Conservation (phyloP, 2,329 filamentous ascomycete genomes). For the Chaetomiaceae sp. region DNA sequence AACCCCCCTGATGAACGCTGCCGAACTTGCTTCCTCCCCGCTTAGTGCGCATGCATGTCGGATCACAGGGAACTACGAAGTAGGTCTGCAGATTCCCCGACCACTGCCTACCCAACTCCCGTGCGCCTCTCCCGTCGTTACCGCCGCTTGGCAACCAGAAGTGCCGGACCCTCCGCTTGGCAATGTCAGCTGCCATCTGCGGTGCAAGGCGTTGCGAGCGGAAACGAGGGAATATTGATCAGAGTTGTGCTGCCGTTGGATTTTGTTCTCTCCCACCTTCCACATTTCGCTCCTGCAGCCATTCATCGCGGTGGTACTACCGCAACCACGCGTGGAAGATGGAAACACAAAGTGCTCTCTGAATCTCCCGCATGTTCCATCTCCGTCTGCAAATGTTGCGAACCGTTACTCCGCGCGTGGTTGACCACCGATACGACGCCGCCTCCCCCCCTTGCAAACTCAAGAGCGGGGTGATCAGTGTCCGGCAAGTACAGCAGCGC, state of each 20-base stretch:
- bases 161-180: neutral
- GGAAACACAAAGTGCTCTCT: neutral
- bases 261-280: neutral
- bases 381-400: neutral
- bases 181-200: neutral
- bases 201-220: neutral
- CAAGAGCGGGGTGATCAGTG: too few species aligned
- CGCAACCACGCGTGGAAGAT: neutral
- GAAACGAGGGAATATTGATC: neutral
- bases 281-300: neutral
- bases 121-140: conserved; percentile 8
- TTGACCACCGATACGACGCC: conserved; percentile 17
- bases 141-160: conserved; percentile 3
- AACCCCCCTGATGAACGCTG: neutral
- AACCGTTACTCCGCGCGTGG: conserved; percentile 4
- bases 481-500: neutral
- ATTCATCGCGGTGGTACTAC: neutral
- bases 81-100: too few species aligned
- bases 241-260: neutral
- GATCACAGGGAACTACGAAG: conserved; percentile 13
- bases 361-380: neutral
- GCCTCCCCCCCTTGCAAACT: too few species aligned
- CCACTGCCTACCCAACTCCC: neutral
- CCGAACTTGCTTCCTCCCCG: neutral
- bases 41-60: neutral